Conservation (phyloP, 2,329 filamentous ascomycete genomes). For the Pseudocercospora pini-densiflorae region DNA sequence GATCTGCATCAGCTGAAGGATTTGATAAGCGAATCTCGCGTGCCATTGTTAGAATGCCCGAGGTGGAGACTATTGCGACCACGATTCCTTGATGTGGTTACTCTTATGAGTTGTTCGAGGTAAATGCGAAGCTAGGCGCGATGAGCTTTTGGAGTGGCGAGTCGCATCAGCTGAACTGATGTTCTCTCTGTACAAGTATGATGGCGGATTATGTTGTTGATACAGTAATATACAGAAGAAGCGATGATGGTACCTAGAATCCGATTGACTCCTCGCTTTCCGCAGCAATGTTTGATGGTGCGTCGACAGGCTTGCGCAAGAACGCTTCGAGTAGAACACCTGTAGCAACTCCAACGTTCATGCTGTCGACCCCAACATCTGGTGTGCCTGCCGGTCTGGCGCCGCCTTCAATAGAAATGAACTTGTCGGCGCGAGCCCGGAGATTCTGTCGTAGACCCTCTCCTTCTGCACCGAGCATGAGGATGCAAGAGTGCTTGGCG, state of each 20-base stretch:
- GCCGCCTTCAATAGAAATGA: constrained; percentile 60
- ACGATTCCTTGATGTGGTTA: not conserved
- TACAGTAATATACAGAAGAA: constrained; percentile 11
- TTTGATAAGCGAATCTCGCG: not conserved
- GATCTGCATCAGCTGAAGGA: not conserved
- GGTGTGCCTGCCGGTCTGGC: constrained; percentile 30
- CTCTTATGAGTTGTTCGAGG: not conserved
- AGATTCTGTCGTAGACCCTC: constrained; percentile 70
- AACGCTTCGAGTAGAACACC: constrained; percentile 76
- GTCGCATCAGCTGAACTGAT: no score
- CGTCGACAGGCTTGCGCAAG: constrained; percentile 31
- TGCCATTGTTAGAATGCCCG: not conserved
- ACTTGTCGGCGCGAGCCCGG: constrained; percentile 66
- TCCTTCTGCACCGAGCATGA: constrained; percentile 84
- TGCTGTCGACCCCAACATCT: constrained; percentile 73
- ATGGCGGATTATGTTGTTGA: not conserved
- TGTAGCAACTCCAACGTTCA: constrained; percentile 91
- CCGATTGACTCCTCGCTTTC: not conserved
- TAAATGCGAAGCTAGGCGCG: no score
- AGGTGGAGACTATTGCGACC: not conserved
- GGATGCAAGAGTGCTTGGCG: constrained; percentile 65
- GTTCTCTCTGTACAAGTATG: not conserved
- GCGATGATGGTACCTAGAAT: not conserved
- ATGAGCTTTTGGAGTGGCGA: no score
- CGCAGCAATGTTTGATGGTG: constrained; percentile 14